Conservation (phyloP, 176 grass and related monocot genomes). For the Saccharum spontaneum region DNA sequence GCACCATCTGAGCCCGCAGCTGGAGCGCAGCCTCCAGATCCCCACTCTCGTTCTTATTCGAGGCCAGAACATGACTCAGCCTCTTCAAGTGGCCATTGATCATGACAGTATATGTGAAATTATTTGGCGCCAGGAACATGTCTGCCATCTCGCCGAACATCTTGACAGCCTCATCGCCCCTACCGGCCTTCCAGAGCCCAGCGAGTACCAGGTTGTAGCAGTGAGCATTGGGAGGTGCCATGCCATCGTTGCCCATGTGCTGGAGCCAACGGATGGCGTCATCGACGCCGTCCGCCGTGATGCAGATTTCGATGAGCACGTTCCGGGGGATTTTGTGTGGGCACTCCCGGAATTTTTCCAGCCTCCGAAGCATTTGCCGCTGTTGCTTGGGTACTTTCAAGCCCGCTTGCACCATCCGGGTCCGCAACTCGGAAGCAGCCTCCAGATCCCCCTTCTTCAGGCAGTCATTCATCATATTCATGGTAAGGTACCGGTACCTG, state of each 20-base stretch:
- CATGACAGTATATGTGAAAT: not conserved
- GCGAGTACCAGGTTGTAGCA: not conserved
- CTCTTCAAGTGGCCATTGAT: not conserved
- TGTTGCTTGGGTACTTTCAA: not conserved
- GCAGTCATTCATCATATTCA: not conserved
- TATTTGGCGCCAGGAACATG: not conserved
- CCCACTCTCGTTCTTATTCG: not conserved
- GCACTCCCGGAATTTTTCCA: not conserved
- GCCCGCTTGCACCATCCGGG: not conserved
- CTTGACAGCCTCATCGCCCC: not conserved
- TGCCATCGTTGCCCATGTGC: not conserved
- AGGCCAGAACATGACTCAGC: not conserved
- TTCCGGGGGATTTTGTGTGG: not conserved
- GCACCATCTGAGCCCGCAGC: not conserved
- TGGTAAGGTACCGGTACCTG: not conserved
- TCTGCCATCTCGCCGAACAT: not conserved
- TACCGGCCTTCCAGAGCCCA: not conserved
- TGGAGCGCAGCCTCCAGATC: not conserved
- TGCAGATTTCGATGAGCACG: not conserved
- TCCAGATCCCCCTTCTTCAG: not conserved
- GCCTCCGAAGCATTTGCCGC: not conserved
- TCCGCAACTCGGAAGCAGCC: not conserved
- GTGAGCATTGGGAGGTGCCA: not conserved
- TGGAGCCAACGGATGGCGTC: not conserved
- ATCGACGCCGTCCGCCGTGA: not conserved